Percentiles rank a stretch among this genome's conserved stretches.
Conservation (phyloP, 306 rosid species). For the Cercis canadensis region DNA sequence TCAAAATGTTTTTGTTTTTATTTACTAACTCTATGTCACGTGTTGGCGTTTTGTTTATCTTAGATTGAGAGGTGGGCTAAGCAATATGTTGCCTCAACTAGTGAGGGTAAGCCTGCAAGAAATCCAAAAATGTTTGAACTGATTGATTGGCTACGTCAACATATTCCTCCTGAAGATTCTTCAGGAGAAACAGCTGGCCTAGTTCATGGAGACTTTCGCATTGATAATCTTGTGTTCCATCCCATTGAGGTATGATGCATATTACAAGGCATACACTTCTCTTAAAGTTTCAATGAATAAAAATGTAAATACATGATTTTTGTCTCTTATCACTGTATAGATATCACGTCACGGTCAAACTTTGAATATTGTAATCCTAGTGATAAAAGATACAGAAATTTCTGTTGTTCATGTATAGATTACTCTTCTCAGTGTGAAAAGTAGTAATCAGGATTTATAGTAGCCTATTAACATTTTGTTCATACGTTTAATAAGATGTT, state of each 20-base stretch:
- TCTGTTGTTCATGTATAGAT: conserved; percentile 24
- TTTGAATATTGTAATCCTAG: conserved; percentile 20
- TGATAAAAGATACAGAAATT: conserved; percentile 30
- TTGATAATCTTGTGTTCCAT: conserved; percentile 93
- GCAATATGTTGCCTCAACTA: conserved; percentile 83
- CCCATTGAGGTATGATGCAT: conserved; percentile 73
- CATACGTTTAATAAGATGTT: conserved; percentile 36
- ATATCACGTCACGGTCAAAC: conserved; percentile 25
- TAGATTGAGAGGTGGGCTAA: conserved; percentile 95
- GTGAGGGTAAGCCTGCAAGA: conserved; percentile 75
- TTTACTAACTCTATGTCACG: background rate
- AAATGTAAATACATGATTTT: conserved; percentile 8
- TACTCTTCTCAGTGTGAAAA: conserved; percentile 23
- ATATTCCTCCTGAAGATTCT: conserved; percentile 85
- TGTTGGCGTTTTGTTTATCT: conserved; percentile 30
- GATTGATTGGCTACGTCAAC: conserved; percentile 71
- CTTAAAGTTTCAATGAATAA: conserved; percentile 20
- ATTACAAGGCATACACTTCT: conserved; percentile 12
- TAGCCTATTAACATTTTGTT: conserved; percentile 23
- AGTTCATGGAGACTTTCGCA: conserved; percentile 97
- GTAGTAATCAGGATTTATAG: conserved; percentile 25
- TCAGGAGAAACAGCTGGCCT: conserved; percentile 75
- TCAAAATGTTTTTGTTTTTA: conserved; percentile 3
- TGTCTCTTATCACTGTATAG: conserved; percentile 13
- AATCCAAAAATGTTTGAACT: conserved; percentile 89